Base-by-base conservation (phyloP, 1,284 basidiomycete genomes). In the Microbotryomycetes sp. region DNA sequence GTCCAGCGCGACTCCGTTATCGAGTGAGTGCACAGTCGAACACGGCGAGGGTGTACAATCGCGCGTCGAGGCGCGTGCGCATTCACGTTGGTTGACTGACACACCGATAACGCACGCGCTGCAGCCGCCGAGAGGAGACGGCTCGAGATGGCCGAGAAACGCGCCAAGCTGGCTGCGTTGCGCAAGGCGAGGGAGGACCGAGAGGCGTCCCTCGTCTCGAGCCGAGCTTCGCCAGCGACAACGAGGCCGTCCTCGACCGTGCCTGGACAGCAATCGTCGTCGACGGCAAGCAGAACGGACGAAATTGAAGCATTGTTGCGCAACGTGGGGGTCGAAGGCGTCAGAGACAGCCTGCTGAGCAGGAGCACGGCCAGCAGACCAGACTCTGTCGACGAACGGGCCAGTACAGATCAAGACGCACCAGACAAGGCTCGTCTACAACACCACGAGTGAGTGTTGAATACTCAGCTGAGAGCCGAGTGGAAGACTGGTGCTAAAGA, bases 101-200 rank as follows among this genome's bases (percentile, higher is more conserved):
- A 18, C 35, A 41, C 11, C 35, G 11, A 11, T 18, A 41, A 41
- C 35, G 9, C 35, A 41, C 18, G 11, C 18, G 35, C 35, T 11
- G 11, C 18, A 41, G 35, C 35, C 9, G 3, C 49, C 23, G 49
- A 51, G 9, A 18, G 49, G 16, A 18, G 49, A 23, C 49, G 49
- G 18, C 21, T 51, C 2, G 91, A 96, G 77, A 89, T 97, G 64
- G 91, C 93, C 76, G 89, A 86, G 41, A 97, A 97, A 77, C 81
- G 86, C 61, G 83, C 85, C 11, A 92, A 91, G 75, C 84, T 97
- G 45, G 89, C 84, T 55, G 90, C 92, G 67, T 80, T 91, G 27
- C 81, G 86, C 61, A 83, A 85, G 72, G 85, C 83, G 47, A 78
- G 88, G 47, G 82, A 83, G 52, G 83, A 86, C 63, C 79, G 88